Evolutionary conservation across 345 rosid genomes (phyloP).

Genomic region (Zanthoxylum bungeanum): DNA sequence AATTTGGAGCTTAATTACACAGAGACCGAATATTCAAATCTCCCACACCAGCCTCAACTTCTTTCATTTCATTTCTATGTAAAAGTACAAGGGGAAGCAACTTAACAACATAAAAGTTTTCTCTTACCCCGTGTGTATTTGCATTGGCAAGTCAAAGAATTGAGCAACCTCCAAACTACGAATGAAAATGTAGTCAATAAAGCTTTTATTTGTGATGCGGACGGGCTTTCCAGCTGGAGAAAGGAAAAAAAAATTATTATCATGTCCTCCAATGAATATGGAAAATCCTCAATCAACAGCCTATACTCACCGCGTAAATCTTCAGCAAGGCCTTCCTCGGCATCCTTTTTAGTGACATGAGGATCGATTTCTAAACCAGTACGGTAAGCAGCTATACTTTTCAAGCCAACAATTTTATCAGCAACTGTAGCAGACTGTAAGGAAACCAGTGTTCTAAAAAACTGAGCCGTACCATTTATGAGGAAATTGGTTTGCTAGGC

Average conservation of each 20-base stretch:
- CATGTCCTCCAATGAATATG: constrained; percentile 7
- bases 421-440: constrained; percentile 53
- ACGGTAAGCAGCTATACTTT: constrained; percentile 92
- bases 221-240: constrained; percentile 71
- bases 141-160: constrained; percentile 69
- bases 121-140: constrained; percentile 93
- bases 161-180: constrained; percentile 61
- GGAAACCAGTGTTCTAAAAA: too few relatives aligned
- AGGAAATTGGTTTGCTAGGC: too few relatives aligned
- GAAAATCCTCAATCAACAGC: constrained; percentile 12
- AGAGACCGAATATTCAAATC: neutral
- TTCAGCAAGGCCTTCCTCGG: constrained; percentile 67
- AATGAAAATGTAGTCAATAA: constrained; percentile 72
- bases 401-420: constrained; percentile 60
- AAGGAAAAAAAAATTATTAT: constrained; percentile 27
- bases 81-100: too few relatives aligned
- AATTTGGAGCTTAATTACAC: neutral
- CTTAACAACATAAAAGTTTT: constrained; percentile 12
- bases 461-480: too few relatives aligned
- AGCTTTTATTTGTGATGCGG: constrained; percentile 62
- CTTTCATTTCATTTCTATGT: constrained; percentile 11
- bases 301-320: constrained; percentile 51
- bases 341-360: constrained; percentile 49
- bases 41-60: constrained; percentile 4
- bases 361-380: constrained; percentile 81